Conservation (phyloP, 1,284 basidiomycete genomes). For the Rhodotorula sp. region DNA sequence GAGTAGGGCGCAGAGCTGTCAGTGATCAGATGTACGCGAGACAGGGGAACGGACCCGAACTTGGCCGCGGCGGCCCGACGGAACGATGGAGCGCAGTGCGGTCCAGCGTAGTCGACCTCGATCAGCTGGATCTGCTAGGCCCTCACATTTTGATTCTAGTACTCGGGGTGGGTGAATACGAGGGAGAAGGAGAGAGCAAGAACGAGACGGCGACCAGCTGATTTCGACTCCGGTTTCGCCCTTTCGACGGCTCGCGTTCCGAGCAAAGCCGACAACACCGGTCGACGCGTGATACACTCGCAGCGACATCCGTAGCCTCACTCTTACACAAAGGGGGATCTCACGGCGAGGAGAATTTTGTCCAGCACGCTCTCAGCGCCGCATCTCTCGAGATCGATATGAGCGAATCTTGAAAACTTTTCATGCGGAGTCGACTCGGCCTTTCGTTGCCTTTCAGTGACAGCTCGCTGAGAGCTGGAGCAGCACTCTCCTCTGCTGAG, state of each 20-base stretch:
- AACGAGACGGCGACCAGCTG: not conserved
- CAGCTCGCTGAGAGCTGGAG: too few species aligned
- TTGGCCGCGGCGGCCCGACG: too few species aligned
- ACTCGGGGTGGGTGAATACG: not conserved
- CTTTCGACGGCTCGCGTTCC: not conserved
- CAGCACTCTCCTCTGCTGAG: too few species aligned
- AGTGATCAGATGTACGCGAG: not conserved
- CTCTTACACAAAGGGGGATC: not conserved
- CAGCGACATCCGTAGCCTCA: not conserved
- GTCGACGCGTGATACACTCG: not conserved
- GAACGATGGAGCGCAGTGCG: not conserved
- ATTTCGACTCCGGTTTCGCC: not conserved
- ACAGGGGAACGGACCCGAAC: not conserved
- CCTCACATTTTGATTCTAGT: not conserved
- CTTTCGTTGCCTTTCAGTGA: too few species aligned
- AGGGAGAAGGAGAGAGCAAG: not conserved
- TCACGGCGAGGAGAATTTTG: not conserved
- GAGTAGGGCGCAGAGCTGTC: not conserved
- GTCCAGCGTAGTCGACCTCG: not conserved
- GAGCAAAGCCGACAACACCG: not conserved
- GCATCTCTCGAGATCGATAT: too few species aligned
- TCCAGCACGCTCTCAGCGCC: too few species aligned
- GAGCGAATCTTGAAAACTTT: too few species aligned
- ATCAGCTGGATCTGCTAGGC: not conserved
- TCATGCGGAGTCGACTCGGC: too few species aligned